phyloP scores from a whole-genome alignment of 805 yeast species.

The Wickerhamiella vanderwaltii region DNA sequence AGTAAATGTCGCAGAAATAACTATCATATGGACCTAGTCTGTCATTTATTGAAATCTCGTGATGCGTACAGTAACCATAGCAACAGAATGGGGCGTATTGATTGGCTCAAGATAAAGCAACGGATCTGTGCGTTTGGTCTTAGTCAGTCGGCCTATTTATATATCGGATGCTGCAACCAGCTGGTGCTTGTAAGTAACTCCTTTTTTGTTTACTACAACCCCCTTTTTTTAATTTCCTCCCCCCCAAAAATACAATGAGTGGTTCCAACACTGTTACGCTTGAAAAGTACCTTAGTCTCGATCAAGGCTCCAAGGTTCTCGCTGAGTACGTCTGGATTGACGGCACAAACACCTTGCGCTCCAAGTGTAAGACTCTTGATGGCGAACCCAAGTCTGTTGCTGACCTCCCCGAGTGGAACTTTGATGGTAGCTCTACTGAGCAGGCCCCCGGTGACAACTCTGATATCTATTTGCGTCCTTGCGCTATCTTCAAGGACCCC shows the following conservation, averaged over 20 bases:
- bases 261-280: constrained; percentile 54
- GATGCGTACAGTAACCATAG: no score
- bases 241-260: background rate
- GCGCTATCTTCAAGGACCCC: constrained; percentile 88
- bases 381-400: constrained; percentile 59
- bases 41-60: no score
- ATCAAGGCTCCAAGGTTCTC: constrained; percentile 73
- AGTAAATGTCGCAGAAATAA: no score
- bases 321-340: constrained; percentile 99
- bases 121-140: background rate
- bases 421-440: constrained; percentile 96
- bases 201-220: no score
- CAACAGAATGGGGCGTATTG: constrained; percentile 1
- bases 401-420: constrained; percentile 97
- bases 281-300: constrained; percentile 69
- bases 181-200: no score
- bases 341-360: constrained; percentile 78
- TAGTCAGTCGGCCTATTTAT: constrained; percentile 8
- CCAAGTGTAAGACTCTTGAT: constrained; percentile 80
- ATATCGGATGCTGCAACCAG: background rate
- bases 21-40: no score
- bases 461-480: constrained; percentile 92
- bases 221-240: no score
- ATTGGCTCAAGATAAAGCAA: constrained; percentile 10
- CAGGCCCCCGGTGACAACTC: constrained; percentile 99